These are phyloP conservation scores for Aspergillus haitiensis DNA, from an alignment of 495 filamentous ascomycete genomes.

Conservation along the genomic window DNA sequence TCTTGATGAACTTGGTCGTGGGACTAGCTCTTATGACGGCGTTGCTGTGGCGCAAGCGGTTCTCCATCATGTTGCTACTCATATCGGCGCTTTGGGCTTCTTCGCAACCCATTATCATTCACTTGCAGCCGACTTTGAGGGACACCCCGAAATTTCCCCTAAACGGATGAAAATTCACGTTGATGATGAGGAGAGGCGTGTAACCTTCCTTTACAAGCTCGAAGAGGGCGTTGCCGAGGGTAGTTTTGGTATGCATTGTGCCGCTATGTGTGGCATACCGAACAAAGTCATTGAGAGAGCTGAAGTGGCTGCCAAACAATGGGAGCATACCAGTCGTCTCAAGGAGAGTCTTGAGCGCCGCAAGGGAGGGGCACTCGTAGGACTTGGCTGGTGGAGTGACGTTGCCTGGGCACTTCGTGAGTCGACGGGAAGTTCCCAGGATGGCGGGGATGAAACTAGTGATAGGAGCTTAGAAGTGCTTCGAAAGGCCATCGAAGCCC, in stretches of 20 bases:
- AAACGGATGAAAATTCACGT: conserved; percentile 93
- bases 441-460: conserved; percentile 39
- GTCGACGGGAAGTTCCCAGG: conserved; percentile 38
- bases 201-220: conserved; percentile 95
- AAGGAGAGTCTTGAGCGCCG: conserved; percentile 85
- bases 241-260: conserved; percentile 99
- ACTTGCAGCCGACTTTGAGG: conserved; percentile 82
- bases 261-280: conserved; percentile 94
- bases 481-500: conserved; percentile 70
- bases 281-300: conserved; percentile 79
- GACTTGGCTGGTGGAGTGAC: conserved; percentile 89
- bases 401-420: conserved; percentile 75
- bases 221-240: conserved; percentile 96
- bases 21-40: conserved; percentile 91
- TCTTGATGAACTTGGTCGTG: conserved; percentile 93
- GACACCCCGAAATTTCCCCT: conserved; percentile 81
- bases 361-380: conserved; percentile 72
- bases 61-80: conserved; percentile 88
- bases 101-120: conserved; percentile 99
- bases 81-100: conserved; percentile 92
- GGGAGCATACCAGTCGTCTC: conserved; percentile 90
- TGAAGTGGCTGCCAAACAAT: conserved; percentile 85
- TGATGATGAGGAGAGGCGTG: conserved; percentile 74
- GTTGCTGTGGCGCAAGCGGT: conserved; percentile 96
- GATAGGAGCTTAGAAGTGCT: conserved; percentile 68